Conservation (phyloP, 495 filamentous ascomycete species). For the Baudoinia panamericana region DNA sequence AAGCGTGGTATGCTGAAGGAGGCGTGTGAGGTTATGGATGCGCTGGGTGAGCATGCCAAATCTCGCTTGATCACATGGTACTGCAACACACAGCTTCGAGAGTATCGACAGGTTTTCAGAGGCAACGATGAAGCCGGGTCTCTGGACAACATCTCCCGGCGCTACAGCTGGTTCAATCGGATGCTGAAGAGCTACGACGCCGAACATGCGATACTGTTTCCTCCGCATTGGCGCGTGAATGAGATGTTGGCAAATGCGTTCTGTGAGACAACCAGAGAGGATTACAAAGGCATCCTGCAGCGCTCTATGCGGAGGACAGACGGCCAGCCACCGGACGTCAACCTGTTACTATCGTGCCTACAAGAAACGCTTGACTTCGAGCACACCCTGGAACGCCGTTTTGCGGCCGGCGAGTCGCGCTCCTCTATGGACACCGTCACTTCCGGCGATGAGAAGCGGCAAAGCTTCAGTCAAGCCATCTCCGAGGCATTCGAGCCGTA, state of each 20-base stretch:
- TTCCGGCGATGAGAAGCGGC: conserved; percentile 61
- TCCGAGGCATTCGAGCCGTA: conserved; percentile 97
- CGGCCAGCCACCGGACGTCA: conserved; percentile 78
- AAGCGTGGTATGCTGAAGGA: conserved; percentile 63
- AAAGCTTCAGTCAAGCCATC: conserved; percentile 79
- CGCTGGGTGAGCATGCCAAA: conserved; percentile 77
- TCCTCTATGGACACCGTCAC: conserved; percentile 86
- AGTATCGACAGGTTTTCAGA: conserved; percentile 89
- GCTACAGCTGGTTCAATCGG: conserved; percentile 92
- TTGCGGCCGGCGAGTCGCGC: conserved; percentile 59
- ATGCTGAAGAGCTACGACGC: conserved; percentile 95
- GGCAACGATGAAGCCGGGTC: conserved; percentile 95
- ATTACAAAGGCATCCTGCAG: conserved; percentile 86
- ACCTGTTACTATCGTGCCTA: conserved; percentile 76
- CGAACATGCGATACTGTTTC: conserved; percentile 83
- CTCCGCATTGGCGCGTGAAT: conserved; percentile 65
- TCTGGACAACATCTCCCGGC: conserved; percentile 87
- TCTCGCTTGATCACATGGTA: conserved; percentile 86
- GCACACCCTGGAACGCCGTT: conserved; percentile 74
- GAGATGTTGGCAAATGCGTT: conserved; percentile 16
- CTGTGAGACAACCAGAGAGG: conserved; percentile 69
- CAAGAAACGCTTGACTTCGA: conserved; percentile 98
- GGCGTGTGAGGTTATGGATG: conserved; percentile 88
- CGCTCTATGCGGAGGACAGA: conserved; percentile 66
- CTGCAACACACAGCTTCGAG: conserved; percentile 89